Evolutionary conservation across 495 filamentous ascomycete genomes (phyloP), one percentile per base, ranked within the genome.

Genomic region (Opeltia flavorubescens): DNA sequence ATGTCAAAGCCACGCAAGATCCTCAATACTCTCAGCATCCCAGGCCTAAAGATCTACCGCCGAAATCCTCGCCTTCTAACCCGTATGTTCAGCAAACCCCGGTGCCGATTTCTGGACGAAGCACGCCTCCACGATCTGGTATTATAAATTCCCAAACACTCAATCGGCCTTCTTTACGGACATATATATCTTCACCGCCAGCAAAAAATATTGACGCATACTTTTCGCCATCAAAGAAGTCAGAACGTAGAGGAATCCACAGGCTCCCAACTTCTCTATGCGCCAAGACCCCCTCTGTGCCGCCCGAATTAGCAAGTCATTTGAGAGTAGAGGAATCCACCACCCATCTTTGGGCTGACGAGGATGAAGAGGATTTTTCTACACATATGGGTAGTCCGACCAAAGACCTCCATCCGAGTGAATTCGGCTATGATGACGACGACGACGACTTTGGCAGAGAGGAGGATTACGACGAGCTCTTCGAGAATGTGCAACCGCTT

Each of bases 391-490:
- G 63, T n/a, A 67, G 62, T 38, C 62, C 62, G 4, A n/a, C 42
- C 18, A 41, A 41, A 12, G 15, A 41, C 5, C 0, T 25, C 13
- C 18, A 1, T 4, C 1, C 20, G 3, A 41, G 15, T 33, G 55
- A 43, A 29, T 58, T 43, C 40, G 54, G 57, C 34, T 46, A 25
- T 25, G 46, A 50, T n/a, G 45, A 39, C 9, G 43, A 58, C 23
- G 56, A 68, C 15, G 75, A 81, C 48, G 78, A 82, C 15, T 81
- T 78, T 55, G 78, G 77, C 30, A 71, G 78, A 47, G 74, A 73
- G 50, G 72, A 68, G 24, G 81, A 80, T 51, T 83, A 85, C 45
- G 80, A 81, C 17, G 81, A 83, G 5, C 75, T 87, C 65, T 63
- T 84, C 13, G 77, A 81, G 44, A 66, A 70, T 42, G 74, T 75